Base-by-base conservation (phyloP, 768 basidiomycete species). In the Gautieria morchelliformis region DNA sequence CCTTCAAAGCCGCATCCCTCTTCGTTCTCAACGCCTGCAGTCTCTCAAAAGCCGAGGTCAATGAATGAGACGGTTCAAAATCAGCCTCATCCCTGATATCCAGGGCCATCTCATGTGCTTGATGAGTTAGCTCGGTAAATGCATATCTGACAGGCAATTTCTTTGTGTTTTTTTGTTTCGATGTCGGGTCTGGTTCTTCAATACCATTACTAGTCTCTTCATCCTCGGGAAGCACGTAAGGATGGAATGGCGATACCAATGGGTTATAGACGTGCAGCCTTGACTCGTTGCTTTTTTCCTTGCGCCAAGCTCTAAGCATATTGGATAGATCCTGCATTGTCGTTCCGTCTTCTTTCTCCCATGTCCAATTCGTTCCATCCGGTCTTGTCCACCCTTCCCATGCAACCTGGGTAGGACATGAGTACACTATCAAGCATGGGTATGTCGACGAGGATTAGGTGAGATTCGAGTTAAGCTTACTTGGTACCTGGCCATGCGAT, bases 41-140 rank as follows among this genome's bases (percentile, higher is more conserved):
- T 10, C 20, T 12, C 7, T 33, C 30, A 22, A 24, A 22, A 50
- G 56, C 56, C 8, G 19, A 32, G 9, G 47, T 20, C 15, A 57
- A 50, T 22, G 47, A 32, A n/a, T 15, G 12, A 5, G 56, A 57
- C 22, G 6, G 15, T 11, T 9, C 27, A 49, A 39, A 20, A 15
- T 32, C 14, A 45, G n/a, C 17, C 45, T 46, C 32, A 19, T 48
- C 37, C 12, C 33, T 57, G 11, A 39, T 9, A 41, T 57, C 47
- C n/a, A 57, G 22, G 19, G 37, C 45, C 45, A 49, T 33, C 22
- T 57, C 19, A 37, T 27, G 30, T 15, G 56, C 56, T 33, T 57
- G 56, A n/a, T 57, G 46, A 27, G 56, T 47, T 22, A 49, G 45
- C 20, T 57, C 56, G 1, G 56, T 57, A 33, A 57, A 57, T 10